phyloP scores from a whole-genome alignment of 2,329 filamentous ascomycete genomes.

The Pestalotiopsis sp. region DNA sequence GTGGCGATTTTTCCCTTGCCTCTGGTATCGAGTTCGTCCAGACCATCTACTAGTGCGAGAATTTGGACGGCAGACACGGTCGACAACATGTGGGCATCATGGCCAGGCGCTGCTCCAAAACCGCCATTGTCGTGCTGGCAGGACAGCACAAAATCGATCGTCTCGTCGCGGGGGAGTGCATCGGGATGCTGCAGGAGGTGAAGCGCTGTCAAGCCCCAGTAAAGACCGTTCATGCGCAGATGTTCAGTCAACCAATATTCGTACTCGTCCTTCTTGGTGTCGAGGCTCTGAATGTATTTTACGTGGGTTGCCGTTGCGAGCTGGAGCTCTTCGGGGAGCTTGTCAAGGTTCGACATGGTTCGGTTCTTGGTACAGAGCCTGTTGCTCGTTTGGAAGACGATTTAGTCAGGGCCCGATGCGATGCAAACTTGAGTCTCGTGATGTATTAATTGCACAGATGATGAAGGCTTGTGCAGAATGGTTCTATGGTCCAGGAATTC shows the following conservation, averaged over 20 bases:
- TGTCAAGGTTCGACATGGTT: conserved; percentile 37
- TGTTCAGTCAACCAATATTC: conserved; percentile 99
- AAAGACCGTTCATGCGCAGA: conserved; percentile 90
- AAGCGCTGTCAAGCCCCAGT: conserved; percentile 91
- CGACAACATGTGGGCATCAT: conserved; percentile 95
- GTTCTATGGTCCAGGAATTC: too few species aligned
- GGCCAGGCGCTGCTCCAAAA: conserved; percentile 90
- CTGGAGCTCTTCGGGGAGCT: conserved; percentile 42
- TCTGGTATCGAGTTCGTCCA: conserved; percentile 77
- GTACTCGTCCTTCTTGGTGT: conserved; percentile 89
- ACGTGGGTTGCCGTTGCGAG: conserved; percentile 70
- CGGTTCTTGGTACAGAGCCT: not conserved
- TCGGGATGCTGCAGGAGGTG: conserved; percentile 82
- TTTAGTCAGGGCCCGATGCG: not conserved
- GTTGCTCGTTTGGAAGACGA: not conserved
- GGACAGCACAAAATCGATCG: conserved; percentile 93
- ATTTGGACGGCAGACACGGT: conserved; percentile 96
- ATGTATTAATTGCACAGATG: not conserved
- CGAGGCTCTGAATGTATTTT: conserved; percentile 88
- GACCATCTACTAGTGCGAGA: conserved; percentile 80
- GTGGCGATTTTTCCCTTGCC: conserved; percentile 73
- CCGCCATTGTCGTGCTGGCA: conserved; percentile 88
- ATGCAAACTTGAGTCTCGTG: not conserved
- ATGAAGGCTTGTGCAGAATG: not conserved
- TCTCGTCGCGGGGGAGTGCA: conserved; percentile 76